phyloP scores from a whole-genome alignment of 768 basidiomycete species.

The Strobilomyces echinocephalus region DNA sequence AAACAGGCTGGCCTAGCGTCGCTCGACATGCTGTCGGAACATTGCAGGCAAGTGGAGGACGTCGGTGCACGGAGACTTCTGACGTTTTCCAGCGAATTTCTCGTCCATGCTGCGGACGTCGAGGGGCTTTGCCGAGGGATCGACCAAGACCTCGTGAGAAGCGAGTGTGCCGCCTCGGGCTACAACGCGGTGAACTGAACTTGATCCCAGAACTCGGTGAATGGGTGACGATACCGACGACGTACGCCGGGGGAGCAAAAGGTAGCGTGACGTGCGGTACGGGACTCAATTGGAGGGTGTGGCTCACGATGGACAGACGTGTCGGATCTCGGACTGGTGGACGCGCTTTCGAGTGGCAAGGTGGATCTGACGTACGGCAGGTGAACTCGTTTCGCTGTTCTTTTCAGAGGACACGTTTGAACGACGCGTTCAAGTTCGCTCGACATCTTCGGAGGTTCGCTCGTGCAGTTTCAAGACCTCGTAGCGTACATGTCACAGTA shows the following conservation, averaged over 20 bases:
- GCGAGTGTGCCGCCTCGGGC: constrained; percentile 39
- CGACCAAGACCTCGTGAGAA: constrained; percentile 79
- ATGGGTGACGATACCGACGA: constrained; percentile 89
- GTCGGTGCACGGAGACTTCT: constrained; percentile 3
- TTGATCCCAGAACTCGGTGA: constrained; percentile 66
- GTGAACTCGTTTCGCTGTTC: constrained; percentile 20
- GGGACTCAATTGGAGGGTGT: neutral
- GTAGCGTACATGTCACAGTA: constrained; percentile 10
- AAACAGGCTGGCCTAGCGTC: constrained; percentile 50
- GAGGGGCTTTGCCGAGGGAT: constrained; percentile 97
- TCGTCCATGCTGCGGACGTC: constrained; percentile 98
- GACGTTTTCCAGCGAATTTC: constrained; percentile 66
- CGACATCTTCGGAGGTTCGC: constrained; percentile 66
- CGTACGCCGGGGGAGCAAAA: constrained; percentile 96
- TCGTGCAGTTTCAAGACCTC: constrained; percentile 58
- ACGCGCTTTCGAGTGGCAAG: constrained; percentile 71
- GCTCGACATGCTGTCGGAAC: constrained; percentile 66
- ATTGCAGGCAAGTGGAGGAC: constrained; percentile 63
- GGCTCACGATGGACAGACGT: constrained; percentile 50
- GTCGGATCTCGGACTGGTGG: constrained; percentile 75
- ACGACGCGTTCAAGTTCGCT: constrained; percentile 40
- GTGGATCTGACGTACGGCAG: constrained; percentile 46
- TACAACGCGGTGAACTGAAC: constrained; percentile 8
- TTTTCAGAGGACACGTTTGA: neutral
- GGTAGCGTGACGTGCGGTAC: constrained; percentile 39